Base-by-base conservation (phyloP, 768 basidiomycete genomes). In the Amyloporia xantha region DNA sequence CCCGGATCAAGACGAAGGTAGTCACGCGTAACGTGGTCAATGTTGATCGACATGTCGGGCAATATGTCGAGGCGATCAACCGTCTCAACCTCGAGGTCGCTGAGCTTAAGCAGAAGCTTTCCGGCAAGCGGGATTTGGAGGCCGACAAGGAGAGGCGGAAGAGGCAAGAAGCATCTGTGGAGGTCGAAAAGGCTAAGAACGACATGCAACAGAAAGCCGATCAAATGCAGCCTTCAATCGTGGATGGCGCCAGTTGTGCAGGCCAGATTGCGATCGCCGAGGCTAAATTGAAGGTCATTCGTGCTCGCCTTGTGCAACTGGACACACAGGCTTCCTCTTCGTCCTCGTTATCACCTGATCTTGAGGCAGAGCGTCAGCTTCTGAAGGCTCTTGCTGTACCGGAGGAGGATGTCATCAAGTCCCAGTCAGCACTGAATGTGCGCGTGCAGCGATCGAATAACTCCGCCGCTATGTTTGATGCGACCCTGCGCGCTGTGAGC, bases 1-100 rank as follows among this genome's bases (percentile, higher is more conserved):
- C 96, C 51, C 91, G 93, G 72, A 97, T 99, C 69, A 94, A 94
- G 73, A 98, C 95, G 15, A 95, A 91, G 65, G 92, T 97, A 47
- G 84, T 97, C 51, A 93, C 94, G 1, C 79, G 91, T 39, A 98
- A 99, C 63, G 86, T 95, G 25, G 85, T 95, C 59, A 93, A 94
- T 54, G 91, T 97, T 54, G 86, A 95, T 59, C 79, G 94, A 13
- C 91, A 97, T 62, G 94, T 97, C 53, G 91, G 89, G 28, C 90
- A 86, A 67, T 99, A 97, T 60, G 89, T 96, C 40, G 89, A 91
- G 65, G 91, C 91, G 45, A 96, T 98, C 59, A 88, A 91, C 61
- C 73, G 90, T 47, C 83, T 95, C 54, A 88, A 91, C 56, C 66
- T 74, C 33, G 86, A 93, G 67, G 85, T 97, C 50, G 77, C 81